Conservation (phyloP, 2,329 filamentous ascomycete genomes). For the Neopestalotiopsis sp. region DNA sequence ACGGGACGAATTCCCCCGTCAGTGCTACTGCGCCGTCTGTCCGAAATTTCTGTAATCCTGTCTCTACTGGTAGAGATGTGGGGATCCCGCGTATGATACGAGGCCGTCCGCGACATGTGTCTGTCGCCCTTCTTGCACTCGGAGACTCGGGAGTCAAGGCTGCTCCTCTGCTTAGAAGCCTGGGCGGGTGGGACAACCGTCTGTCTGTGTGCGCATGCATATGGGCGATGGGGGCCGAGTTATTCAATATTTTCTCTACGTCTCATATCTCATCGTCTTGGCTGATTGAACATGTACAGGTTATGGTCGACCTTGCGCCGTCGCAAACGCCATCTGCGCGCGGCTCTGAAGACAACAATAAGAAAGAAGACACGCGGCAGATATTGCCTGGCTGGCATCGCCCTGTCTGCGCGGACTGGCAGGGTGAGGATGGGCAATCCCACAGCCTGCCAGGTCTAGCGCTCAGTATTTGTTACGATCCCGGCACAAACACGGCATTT, state of each 20-base stretch:
- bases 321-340: conserved; percentile 8
- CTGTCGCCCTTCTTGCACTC: conserved; percentile 14
- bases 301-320: conserved; percentile 13
- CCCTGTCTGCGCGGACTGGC: conserved; percentile 9
- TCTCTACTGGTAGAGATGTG: neutral
- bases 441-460: conserved; percentile 12
- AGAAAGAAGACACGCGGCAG: neutral
- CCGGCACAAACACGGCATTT: neutral
- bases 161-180: conserved; percentile 20
- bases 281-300: conserved; percentile 8
- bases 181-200: conserved; percentile 20
- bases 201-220: neutral
- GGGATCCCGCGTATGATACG: neutral
- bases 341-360: neutral
- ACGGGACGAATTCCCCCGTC: conserved; percentile 5
- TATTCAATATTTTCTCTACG: neutral
- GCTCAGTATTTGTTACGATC: conserved; percentile 7
- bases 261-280: conserved; percentile 5
- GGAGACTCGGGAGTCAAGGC: conserved; percentile 19
- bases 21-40: conserved; percentile 18
- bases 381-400: conserved; percentile 15
- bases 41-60: conserved; percentile 10
- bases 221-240: conserved; percentile 17
- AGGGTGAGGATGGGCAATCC: neutral
- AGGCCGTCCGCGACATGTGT: neutral